Percentiles rank a stretch among this genome's conserved stretches.
These are phyloP conservation scores for Aspergillus versicolor DNA, from an alignment of 2,329 filamentous ascomycete species.

Conservation along the genomic window DNA sequence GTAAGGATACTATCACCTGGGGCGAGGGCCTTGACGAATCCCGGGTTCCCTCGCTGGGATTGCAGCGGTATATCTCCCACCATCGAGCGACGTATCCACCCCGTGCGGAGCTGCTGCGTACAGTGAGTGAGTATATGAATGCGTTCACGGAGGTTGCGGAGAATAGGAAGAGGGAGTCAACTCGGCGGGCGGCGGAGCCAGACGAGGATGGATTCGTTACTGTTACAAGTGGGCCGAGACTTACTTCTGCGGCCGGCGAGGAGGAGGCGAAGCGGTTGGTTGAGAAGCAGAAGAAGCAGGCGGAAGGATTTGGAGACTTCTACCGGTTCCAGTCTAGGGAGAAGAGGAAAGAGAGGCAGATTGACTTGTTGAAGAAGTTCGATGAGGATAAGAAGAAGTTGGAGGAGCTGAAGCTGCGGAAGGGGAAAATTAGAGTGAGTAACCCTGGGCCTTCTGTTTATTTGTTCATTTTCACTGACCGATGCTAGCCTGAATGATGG, in stretches of 20 bases:
- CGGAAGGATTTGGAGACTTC: conserved; percentile 68
- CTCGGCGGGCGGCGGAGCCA: conserved; percentile 70
- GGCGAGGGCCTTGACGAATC: conserved; percentile 59
- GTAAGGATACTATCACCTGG: conserved; percentile 66
- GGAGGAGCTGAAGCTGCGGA: conserved; percentile 66
- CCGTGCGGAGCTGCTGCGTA: conserved; percentile 63
- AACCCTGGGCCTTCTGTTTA: neutral
- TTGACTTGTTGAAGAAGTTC: conserved; percentile 68
- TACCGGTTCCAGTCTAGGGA: conserved; percentile 83
- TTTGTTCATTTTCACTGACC: conserved; percentile 1
- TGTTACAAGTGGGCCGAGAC: conserved; percentile 73
- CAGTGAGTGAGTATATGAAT: conserved; percentile 82
- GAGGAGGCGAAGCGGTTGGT: conserved; percentile 65
- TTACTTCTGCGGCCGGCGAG: conserved; percentile 69
- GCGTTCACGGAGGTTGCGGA: conserved; percentile 69
- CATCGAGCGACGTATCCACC: conserved; percentile 70
- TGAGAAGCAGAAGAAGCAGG: conserved; percentile 62
- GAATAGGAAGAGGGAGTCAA: conserved; percentile 61
- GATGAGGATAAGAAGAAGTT: conserved; percentile 74
- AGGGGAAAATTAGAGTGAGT: conserved; percentile 58
- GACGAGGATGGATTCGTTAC: conserved; percentile 97
- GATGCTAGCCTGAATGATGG: conserved; percentile 34
- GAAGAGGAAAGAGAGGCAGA: conserved; percentile 72
- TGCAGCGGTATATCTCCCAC: conserved; percentile 59
- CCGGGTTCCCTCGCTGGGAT: conserved; percentile 59